A percentile compares a stretch with the other conserved stretches of the same genome.
Evolutionary conservation across 1,284 basidiomycete species (phyloP).

Genomic region (Flammula alnicola): DNA sequence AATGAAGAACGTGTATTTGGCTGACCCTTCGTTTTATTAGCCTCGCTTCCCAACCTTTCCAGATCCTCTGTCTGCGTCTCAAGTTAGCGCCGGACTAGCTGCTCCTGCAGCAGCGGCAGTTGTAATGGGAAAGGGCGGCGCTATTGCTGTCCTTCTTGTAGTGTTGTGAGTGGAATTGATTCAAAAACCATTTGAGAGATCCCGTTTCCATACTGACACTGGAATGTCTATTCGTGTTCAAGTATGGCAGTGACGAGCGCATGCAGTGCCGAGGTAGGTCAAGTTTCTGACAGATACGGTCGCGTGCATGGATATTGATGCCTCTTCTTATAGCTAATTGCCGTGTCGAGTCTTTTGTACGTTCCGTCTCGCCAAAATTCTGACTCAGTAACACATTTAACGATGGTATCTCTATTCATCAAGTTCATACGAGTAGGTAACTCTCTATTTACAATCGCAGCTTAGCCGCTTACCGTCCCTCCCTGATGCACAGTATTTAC

Average conservation of each 20-base stretch:
- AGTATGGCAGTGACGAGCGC: constrained; percentile 65
- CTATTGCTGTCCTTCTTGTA: constrained; percentile 54
- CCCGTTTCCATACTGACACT: no score
- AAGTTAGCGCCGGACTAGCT: constrained; percentile 56
- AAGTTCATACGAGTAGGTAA: constrained; percentile 49
- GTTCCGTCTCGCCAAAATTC: no score
- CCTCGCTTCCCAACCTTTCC: constrained; percentile 60
- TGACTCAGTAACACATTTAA: no score
- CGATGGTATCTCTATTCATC: not conserved
- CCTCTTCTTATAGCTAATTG: constrained; percentile 44
- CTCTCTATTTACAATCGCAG: not conserved
- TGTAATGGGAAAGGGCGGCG: constrained; percentile 56
- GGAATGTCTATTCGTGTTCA: not conserved
- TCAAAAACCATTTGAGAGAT: no score
- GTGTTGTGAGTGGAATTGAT: constrained; percentile 57
- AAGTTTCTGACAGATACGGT: not conserved
- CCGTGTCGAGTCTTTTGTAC: constrained; percentile 59
- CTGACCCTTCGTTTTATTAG: no score
- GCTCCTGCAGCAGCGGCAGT: constrained; percentile 57
- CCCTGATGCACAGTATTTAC: constrained; percentile 47
- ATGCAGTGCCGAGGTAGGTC: constrained; percentile 51
- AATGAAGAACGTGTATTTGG: no score
- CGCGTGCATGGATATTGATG: not conserved
- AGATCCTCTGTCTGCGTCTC: constrained; percentile 49
- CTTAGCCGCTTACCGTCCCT: not conserved